Evolutionary conservation across 2,329 filamentous ascomycete genomes (phyloP), one percentile per base, ranked within the genome.

Genomic region (Aspergillus proliferans): DNA sequence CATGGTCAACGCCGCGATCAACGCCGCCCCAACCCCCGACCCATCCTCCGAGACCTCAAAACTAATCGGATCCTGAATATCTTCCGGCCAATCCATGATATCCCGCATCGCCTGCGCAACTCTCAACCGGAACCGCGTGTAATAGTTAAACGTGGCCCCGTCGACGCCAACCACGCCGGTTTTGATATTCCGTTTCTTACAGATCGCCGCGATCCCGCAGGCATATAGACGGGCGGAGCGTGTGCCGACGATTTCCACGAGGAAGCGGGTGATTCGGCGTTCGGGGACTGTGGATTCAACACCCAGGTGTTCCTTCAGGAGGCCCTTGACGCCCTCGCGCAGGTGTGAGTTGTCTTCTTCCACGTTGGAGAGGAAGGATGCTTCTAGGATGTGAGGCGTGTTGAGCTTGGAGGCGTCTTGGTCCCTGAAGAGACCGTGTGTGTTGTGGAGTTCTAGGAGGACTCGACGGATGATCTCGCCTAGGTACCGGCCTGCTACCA

Each of bases 121-220:
- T 47, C 91, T 84, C 48, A 83, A 80, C 77, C 95, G 94, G 80
- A 96, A 96, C 72, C 94, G 86, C n/a, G 90, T 88, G 72, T 96
- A 96, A 69, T 95, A 95, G 80, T 94, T 95, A 76, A 97, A 97
- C 42, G 97, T 91, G 9, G 88, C 93, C 18, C 93, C 93, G 66
- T 97, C 92, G 46, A 93, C 92, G 57, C 92, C 92, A 26, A 97
- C 91, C 69, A 95, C 90, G 72, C 88, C 94, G 26, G 80, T 78
- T 61, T 84, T 72, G 69, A 89, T 88, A 53, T 80, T 78, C 79
- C 95, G 95, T 83, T 96, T 96, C 76, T 85, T 94, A 79, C 86
- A 88, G 63, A 97, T 94, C 49, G 91, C 93, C n/a, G 92, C 89
- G 50, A 97, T 88, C 67, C 92, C 93, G 63, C 92, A 97, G 15